Evolutionary conservation across 1,284 basidiomycete species (phyloP).

Genomic region (Trichosporon faecale): DNA sequence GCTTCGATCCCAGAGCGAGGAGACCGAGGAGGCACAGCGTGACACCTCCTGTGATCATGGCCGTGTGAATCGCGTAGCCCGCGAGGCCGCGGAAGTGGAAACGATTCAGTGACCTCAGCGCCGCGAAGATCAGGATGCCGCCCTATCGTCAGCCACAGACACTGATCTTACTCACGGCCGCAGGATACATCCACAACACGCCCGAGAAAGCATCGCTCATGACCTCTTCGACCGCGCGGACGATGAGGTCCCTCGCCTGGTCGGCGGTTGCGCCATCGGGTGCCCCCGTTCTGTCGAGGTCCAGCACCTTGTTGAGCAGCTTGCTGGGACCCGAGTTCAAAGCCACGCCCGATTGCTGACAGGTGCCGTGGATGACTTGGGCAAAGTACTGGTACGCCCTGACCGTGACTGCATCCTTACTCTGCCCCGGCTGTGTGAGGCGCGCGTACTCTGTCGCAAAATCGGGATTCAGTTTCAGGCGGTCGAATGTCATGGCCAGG

Average conservation of each 20-base stretch:
- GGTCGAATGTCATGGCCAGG: conserved; percentile 30
- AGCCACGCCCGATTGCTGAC: not conserved
- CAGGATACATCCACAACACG: conserved; percentile 36
- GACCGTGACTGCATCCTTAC: conserved; percentile 29
- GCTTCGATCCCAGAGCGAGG: not conserved
- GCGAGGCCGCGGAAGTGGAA: not conserved
- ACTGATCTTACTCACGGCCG: conserved; percentile 26
- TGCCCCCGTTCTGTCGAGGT: not conserved
- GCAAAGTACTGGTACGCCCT: not conserved
- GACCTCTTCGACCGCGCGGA: conserved; percentile 1
- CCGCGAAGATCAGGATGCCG: not conserved
- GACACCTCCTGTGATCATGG: not conserved
- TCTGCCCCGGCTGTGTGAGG: not conserved
- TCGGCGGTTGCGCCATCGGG: not conserved
- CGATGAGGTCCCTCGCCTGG: not conserved
- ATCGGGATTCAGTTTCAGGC: conserved; percentile 29
- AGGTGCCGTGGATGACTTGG: not conserved
- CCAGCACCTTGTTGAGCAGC: not conserved
- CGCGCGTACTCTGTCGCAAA: not conserved
- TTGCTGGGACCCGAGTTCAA: not conserved
- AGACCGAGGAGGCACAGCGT: not conserved
- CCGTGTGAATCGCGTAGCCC: not conserved
- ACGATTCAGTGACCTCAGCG: not conserved
- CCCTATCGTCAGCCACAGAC: not conserved
- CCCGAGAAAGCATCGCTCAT: conserved; percentile 27